Percentiles rank a stretch among this genome's conserved stretches.
phyloP scores from a whole-genome alignment of 2,329 filamentous ascomycete genomes.

The Fusarium xyrophilum region DNA sequence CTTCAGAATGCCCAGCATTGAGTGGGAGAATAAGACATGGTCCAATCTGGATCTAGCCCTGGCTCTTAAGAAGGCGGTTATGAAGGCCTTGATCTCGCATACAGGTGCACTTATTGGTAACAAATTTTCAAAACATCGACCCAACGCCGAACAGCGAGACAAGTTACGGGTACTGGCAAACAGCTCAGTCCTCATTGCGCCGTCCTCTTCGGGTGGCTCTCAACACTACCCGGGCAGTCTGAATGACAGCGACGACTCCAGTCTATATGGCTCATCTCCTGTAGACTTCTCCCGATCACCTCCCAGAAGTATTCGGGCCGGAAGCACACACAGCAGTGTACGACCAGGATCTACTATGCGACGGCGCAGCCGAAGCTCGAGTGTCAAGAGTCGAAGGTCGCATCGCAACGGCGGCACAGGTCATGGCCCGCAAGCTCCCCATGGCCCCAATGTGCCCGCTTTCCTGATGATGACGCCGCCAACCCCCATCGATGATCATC shows the following conservation, averaged over 20 bases:
- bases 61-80: slow-evolving; percentile 91
- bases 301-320: slow-evolving; percentile 59
- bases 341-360: slow-evolving; percentile 49
- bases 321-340: slow-evolving; percentile 57
- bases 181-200: slow-evolving; percentile 69
- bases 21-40: slow-evolving; percentile 99
- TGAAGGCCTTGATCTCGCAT: slow-evolving; percentile 92
- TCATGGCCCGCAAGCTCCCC: slow-evolving; percentile 27
- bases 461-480: slow-evolving; percentile 58
- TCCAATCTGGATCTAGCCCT: slow-evolving; percentile 94
- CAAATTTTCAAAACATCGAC: slow-evolving; percentile 90
- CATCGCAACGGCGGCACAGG: slow-evolving; percentile 46
- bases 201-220: slow-evolving; percentile 49
- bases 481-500: slow-evolving; percentile 48
- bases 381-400: slow-evolving; percentile 57
- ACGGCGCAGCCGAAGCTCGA: slow-evolving; percentile 60
- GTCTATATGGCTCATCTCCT: slow-evolving; percentile 59
- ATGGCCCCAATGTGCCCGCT: slow-evolving; percentile 46
- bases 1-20: slow-evolving; percentile 90
- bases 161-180: slow-evolving; percentile 85
- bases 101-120: slow-evolving; percentile 97
- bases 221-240: slow-evolving; percentile 52
- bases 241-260: slow-evolving; percentile 65
- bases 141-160: slow-evolving; percentile 78
- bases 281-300: slow-evolving; percentile 67